Evolutionary conservation across 192 early-diverging fungal species (phyloP), one percentile per base, ranked within the genome.

Genomic region (Backusella circina): DNA sequence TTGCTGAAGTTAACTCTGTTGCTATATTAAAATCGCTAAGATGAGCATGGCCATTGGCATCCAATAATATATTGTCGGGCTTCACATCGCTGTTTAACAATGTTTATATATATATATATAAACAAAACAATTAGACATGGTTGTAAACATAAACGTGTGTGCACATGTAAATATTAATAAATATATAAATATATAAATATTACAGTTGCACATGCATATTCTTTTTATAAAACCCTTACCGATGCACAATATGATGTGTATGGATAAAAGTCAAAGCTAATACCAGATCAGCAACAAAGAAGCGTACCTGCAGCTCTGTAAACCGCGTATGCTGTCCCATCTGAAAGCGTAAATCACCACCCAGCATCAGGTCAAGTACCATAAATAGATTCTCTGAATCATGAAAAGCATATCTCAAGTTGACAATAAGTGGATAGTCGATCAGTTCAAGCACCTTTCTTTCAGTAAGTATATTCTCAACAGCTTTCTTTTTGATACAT

Each of bases 391-490:
- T 92, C 67, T 91, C 92, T 70, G 96, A 94, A 81, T 99, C 97
- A 82, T 98, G 97, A 80, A 98, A 99, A 28, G 96, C 95, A 73
- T 96, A 99, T 31, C 94, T 86, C 80, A 99, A 78, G 79, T 99
- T 99, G 79, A 93, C 93, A 61, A 96, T 86, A 72, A 97, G 90
- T 4, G 93, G 85, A 77, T 91, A 91, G 35, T 95, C 89, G 35
- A 98, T 91, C 54, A 93, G 89, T 76, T 98, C 96, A 3, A 99
- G 83, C 73, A 98, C 80, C 13, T 90, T 87, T 41, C 97, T 88
- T 85, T 98, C 97, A 47, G 94, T 91, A 54, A 98, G 90, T 36
- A 97, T 94, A 79, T 98, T 97, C 38, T 95, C 88, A 6, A 96
- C 88, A 0, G 96, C 93, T 54, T 88, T 84, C 90, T 93, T 94